These are phyloP conservation scores for Taxawa tesnikishii DNA, from an alignment of 2,329 filamentous ascomycete species.

Conservation along the genomic window DNA sequence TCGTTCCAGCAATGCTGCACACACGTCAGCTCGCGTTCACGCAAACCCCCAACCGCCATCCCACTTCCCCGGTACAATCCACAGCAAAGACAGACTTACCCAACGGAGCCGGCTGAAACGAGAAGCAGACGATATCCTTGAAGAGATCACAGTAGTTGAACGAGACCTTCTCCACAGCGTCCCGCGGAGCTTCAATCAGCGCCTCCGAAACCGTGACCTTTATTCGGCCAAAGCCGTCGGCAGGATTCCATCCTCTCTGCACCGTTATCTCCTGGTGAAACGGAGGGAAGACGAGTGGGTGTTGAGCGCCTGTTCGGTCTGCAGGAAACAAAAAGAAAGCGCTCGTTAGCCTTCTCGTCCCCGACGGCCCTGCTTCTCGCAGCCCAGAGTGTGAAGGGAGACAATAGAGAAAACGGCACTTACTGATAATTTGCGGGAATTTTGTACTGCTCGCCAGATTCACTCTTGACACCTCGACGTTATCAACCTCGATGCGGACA, in stretches of 20 bases:
- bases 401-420: constrained; percentile 10
- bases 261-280: constrained; percentile 59
- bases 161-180: constrained; percentile 34
- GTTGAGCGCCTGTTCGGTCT: constrained; percentile 28
- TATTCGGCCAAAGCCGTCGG: constrained; percentile 61
- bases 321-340: not conserved
- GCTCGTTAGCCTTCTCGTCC: too few relatives aligned
- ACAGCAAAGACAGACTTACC: constrained; percentile 35
- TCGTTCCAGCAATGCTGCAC: constrained; percentile 56
- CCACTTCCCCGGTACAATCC: not conserved
- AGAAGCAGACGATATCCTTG: constrained; percentile 64
- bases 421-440: constrained; percentile 43
- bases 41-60: not conserved
- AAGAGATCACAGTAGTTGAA: constrained; percentile 48
- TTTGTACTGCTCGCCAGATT: constrained; percentile 7
- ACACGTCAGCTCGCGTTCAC: not conserved
- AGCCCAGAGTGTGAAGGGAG: not conserved
- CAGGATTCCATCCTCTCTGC: constrained; percentile 59
- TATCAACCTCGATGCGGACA: constrained; percentile 57
- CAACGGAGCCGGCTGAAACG: constrained; percentile 74
- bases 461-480: constrained; percentile 47
- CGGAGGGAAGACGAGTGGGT: constrained; percentile 55
- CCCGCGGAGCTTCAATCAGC: too few relatives aligned
- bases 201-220: constrained; percentile 65
- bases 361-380: not conserved